phyloP scores from a whole-genome alignment of 2,329 filamentous ascomycete genomes.

The Myrmaecium sp. region DNA sequence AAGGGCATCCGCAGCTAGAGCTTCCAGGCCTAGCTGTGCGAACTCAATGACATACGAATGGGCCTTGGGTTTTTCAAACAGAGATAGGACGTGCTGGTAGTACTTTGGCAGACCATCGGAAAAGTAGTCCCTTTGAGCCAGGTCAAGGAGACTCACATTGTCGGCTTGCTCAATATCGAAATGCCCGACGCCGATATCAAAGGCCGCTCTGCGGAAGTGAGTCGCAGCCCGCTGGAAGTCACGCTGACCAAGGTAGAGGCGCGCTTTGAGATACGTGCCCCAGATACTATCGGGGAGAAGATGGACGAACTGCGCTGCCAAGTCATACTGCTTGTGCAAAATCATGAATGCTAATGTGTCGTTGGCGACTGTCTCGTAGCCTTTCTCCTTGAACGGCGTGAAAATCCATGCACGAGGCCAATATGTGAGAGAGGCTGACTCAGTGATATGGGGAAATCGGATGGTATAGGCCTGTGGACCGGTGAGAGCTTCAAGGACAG shows the following conservation, averaged over 20 bases:
- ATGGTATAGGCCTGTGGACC: no score
- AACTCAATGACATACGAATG: constrained; percentile 77
- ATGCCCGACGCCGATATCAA: constrained; percentile 48
- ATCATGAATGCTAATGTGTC: constrained; percentile 25
- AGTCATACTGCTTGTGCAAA: constrained; percentile 23
- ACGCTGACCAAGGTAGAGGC: constrained; percentile 56
- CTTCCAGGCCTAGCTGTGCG: constrained; percentile 48
- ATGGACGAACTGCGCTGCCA: constrained; percentile 50
- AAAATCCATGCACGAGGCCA: constrained; percentile 30
- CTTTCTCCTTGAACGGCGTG: constrained; percentile 19
- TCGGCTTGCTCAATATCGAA: constrained; percentile 22
- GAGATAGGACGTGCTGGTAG: constrained; percentile 66
- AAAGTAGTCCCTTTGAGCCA: constrained; percentile 51
- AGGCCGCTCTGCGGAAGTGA: constrained; percentile 68
- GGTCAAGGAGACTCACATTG: constrained; percentile 49
- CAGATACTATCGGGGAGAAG: constrained; percentile 41
- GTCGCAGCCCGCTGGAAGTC: constrained; percentile 57
- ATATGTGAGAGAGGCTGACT: constrained; percentile 21
- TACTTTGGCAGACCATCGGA: constrained; percentile 66
- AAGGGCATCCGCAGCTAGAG: no score
- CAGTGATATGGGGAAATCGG: constrained; percentile 13
- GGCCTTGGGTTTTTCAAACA: constrained; percentile 64
- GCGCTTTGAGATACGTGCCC: constrained; percentile 66
- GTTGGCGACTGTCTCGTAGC: constrained; percentile 20
- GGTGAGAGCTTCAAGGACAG: constrained; percentile 18